Percentiles rank a stretch among this genome's conserved stretches.
phyloP scores from a whole-genome alignment of 805 yeast genomes.

The Candida berthetii region DNA sequence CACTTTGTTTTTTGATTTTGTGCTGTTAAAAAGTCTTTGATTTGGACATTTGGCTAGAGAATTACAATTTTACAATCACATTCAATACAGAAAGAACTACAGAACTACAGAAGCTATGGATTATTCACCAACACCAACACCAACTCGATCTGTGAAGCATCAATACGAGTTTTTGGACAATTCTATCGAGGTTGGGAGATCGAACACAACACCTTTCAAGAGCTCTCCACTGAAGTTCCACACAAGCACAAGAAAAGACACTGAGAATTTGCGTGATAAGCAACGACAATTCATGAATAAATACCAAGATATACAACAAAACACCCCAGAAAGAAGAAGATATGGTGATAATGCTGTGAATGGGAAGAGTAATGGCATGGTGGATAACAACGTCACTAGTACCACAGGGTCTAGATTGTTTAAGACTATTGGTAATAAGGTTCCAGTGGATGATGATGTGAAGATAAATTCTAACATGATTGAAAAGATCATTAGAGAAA shows the following conservation, averaged over 20 bases:
- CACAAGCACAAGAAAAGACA: neutral
- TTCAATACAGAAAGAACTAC: no score
- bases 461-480: conserved; percentile 28
- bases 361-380: neutral
- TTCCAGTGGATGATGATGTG: conserved; percentile 24
- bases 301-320: neutral
- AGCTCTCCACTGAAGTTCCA: neutral
- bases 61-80: no score
- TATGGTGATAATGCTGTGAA: neutral
- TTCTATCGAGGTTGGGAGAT: neutral
- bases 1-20: no score
- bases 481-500: conserved; percentile 29
- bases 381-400: neutral
- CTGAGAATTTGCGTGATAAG: neutral
- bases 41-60: neutral
- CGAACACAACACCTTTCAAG: neutral
- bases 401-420: conserved; percentile 14
- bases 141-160: neutral
- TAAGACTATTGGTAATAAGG: conserved; percentile 8
- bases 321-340: neutral
- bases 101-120: neutral
- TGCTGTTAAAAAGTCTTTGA: no score
- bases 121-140: neutral
- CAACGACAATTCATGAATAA: neutral
- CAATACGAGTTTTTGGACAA: neutral